Evolutionary conservation across 2,329 filamentous ascomycete species (phyloP).

Genomic region (Dothistroma pini): DNA sequence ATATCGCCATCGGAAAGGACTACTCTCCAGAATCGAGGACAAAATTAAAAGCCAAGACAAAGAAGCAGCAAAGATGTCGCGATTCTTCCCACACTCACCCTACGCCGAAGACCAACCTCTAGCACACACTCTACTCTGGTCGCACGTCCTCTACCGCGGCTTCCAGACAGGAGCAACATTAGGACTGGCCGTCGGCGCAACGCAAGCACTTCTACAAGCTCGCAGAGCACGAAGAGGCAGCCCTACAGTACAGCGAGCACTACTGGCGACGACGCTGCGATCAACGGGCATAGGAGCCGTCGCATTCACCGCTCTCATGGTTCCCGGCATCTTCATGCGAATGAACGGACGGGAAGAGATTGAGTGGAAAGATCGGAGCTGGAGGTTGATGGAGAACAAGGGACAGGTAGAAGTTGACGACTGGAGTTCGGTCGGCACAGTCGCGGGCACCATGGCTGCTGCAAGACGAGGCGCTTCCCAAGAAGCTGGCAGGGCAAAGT

Average conservation of each 20-base stretch:
- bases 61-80: conserved; percentile 45
- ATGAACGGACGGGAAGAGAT: conserved; percentile 58
- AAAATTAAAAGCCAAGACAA: no score
- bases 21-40: no score
- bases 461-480: conserved; percentile 39
- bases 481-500: conserved; percentile 36
- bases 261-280: conserved; percentile 22
- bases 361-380: conserved; percentile 62
- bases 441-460: conserved; percentile 19
- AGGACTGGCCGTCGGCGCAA: conserved; percentile 38
- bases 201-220: conserved; percentile 18
- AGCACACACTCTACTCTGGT: conserved; percentile 53
- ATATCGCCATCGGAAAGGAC: no score
- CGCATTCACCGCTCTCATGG: conserved; percentile 45
- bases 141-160: conserved; percentile 57
- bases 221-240: conserved; percentile 7
- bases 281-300: conserved; percentile 37
- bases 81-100: conserved; percentile 52
- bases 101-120: conserved; percentile 63
- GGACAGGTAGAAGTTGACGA: conserved; percentile 58
- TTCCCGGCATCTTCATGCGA: conserved; percentile 43
- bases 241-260: conserved; percentile 33
- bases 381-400: conserved; percentile 57
- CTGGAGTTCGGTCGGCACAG: conserved; percentile 49
- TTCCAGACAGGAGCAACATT: conserved; percentile 53